These are phyloP conservation scores for Aspergillus neotritici DNA, from an alignment of 2,329 filamentous ascomycete genomes.

Conservation along the genomic window DNA sequence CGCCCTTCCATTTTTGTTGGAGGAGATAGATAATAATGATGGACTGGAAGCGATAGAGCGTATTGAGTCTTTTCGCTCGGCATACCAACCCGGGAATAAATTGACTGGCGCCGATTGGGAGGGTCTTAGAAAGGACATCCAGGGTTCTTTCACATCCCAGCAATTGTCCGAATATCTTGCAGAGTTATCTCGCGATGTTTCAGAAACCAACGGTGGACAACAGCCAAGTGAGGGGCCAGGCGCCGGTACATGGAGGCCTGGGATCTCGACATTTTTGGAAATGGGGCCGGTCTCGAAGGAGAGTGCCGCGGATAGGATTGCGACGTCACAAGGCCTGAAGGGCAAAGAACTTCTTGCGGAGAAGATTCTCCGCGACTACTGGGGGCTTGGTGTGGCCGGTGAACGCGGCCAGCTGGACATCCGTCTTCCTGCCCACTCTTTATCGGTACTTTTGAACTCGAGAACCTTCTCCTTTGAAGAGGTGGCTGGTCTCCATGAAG, in stretches of 20 bases:
- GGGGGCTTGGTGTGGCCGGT: constrained; percentile 29
- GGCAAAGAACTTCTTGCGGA: constrained; percentile 32
- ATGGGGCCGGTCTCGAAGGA: constrained; percentile 11
- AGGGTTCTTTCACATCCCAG: constrained; percentile 29
- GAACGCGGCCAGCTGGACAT: constrained; percentile 37
- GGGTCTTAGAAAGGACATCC: constrained; percentile 24
- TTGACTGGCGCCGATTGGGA: constrained; percentile 26
- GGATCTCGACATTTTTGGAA: constrained; percentile 27
- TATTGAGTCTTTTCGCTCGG: constrained; percentile 24
- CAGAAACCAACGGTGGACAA: neutral
- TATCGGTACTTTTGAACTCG: constrained; percentile 30
- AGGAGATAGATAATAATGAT: constrained; percentile 21
- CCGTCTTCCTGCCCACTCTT: constrained; percentile 19
- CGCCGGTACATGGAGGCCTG: constrained; percentile 26
- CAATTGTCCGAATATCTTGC: constrained; percentile 31
- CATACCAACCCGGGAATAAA: constrained; percentile 20
- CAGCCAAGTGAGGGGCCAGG: neutral
- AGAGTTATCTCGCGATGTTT: neutral
- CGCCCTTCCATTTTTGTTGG: constrained; percentile 21
- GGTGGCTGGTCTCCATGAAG: constrained; percentile 29
- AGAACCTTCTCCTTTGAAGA: constrained; percentile 34
- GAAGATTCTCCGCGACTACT: constrained; percentile 35
- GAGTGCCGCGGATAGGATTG: constrained; percentile 16
- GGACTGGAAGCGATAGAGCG: constrained; percentile 16
- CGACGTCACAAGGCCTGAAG: constrained; percentile 17